These are phyloP conservation scores for Boletus sensibilis DNA, from an alignment of 768 basidiomycete species.

Conservation along the genomic window DNA sequence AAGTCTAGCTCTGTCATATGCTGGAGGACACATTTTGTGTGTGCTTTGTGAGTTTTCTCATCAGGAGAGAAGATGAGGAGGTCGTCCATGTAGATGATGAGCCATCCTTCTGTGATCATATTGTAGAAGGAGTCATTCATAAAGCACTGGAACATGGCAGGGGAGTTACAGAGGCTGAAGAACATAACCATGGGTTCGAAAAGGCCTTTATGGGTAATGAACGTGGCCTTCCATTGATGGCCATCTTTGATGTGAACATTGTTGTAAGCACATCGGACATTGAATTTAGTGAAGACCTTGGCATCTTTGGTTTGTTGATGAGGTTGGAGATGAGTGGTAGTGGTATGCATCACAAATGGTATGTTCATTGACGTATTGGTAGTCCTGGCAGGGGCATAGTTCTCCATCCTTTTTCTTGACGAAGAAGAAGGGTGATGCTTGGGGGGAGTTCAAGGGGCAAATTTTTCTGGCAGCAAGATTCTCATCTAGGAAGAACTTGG, in stretches of 20 bases:
- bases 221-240: too few species aligned
- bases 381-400: too few species aligned
- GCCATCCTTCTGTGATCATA: slow-evolving; percentile 1
- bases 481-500: not conserved
- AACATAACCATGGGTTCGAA: too few species aligned
- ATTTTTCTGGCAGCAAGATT: not conserved
- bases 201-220: too few species aligned
- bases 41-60: slow-evolving; percentile 9
- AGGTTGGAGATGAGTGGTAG: not conserved
- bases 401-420: not conserved
- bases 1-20: too few species aligned
- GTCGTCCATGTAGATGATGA: slow-evolving; percentile 14
- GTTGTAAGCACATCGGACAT: not conserved
- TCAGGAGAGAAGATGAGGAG: slow-evolving; percentile 34
- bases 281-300: not conserved
- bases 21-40: too few species aligned
- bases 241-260: too few species aligned
- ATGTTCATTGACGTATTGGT: not conserved
- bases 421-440: not conserved
- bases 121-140: not conserved
- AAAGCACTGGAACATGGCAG: too few species aligned
- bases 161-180: too few species aligned
- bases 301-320: not conserved
- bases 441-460: not conserved
- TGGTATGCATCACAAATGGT: not conserved